Percentiles rank a stretch among this genome's conserved stretches.
These are phyloP conservation scores for Corylus americana DNA, from an alignment of 306 rosid species.

Conservation along the genomic window DNA sequence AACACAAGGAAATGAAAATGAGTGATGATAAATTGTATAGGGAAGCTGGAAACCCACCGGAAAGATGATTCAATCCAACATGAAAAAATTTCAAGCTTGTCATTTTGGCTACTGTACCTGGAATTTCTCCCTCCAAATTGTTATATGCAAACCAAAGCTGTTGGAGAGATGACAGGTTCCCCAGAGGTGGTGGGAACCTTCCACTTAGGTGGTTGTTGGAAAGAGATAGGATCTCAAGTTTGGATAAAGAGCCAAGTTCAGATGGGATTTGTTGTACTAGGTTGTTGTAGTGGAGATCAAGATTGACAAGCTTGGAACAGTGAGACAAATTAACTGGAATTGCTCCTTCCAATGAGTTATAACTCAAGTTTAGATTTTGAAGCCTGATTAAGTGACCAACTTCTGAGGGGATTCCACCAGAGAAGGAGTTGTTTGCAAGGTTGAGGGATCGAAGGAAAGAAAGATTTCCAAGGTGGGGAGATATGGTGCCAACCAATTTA, in stretches of 20 bases:
- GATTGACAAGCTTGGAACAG: too few relatives aligned
- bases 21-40: not conserved
- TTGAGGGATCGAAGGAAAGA: not conserved
- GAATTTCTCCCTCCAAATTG: conserved; percentile 9
- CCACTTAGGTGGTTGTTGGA: not conserved
- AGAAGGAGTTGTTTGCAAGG: not conserved
- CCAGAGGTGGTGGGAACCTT: not conserved
- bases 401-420: too few relatives aligned
- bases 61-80: not conserved
- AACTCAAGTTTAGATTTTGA: too few relatives aligned
- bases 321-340: too few relatives aligned
- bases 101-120: conserved; percentile 2
- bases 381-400: too few relatives aligned
- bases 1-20: not conserved
- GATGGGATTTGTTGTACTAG: too few relatives aligned
- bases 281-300: too few relatives aligned
- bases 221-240: not conserved
- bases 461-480: conserved; percentile 10
- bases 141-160: not conserved
- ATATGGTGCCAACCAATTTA: conserved; percentile 4
- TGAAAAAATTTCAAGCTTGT: not conserved
- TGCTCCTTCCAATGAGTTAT: too few relatives aligned
- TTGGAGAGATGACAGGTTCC: not conserved
- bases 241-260: not conserved
- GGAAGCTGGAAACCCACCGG: not conserved